Percentiles rank a stretch among this genome's conserved stretches.
Conservation (phyloP, 2,329 filamentous ascomycete species). For the Orbilia quercus region DNA sequence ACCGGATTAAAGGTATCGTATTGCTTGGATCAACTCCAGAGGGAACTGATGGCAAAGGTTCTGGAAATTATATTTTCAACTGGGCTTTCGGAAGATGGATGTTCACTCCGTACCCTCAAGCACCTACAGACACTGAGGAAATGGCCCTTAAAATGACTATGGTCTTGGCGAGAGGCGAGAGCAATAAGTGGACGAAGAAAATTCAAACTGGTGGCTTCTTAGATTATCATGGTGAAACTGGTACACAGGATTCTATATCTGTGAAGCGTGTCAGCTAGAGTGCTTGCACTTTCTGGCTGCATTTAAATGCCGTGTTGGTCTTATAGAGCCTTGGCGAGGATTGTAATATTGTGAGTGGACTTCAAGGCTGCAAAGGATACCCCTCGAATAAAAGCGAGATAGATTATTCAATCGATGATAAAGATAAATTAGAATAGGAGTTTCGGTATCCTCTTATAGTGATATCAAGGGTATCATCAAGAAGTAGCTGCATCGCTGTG, state of each 20-base stretch:
- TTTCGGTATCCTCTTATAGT: no score
- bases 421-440: no score
- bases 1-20: constrained; percentile 85
- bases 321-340: no score
- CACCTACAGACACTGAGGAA: constrained; percentile 67
- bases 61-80: constrained; percentile 84
- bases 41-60: constrained; percentile 58
- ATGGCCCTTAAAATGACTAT: constrained; percentile 79
- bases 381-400: no score
- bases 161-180: constrained; percentile 75
- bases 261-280: constrained; percentile 42
- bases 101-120: constrained; percentile 73
- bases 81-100: constrained; percentile 98
- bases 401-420: no score
- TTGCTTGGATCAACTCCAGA: constrained; percentile 64
- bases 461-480: no score
- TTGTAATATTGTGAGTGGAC: background rate
- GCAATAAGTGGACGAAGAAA: constrained; percentile 80
- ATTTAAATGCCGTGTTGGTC: no score
- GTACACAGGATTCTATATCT: constrained; percentile 6
- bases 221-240: constrained; percentile 18
- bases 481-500: no score
- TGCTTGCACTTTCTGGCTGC: no score
- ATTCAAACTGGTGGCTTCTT: constrained; percentile 39
- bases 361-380: no score